These are phyloP conservation scores for Hyphopichia wangnamkhiaoensis DNA, from an alignment of 1,139 yeast genomes.

Conservation along the genomic window DNA sequence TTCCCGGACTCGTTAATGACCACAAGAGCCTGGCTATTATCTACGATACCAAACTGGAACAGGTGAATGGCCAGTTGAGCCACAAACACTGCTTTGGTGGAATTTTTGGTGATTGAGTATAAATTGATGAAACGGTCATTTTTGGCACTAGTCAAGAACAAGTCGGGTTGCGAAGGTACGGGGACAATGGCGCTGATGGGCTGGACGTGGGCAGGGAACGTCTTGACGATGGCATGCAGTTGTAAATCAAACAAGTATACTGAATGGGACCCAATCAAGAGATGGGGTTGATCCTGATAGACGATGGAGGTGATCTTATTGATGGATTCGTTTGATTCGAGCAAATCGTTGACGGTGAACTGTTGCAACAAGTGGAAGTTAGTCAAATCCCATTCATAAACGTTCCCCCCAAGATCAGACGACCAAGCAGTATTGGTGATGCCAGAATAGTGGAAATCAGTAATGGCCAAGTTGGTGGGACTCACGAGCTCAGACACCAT, in stretches of 20 bases:
- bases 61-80: conserved; percentile 59
- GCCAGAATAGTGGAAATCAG: conserved; percentile 50
- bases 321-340: conserved; percentile 32
- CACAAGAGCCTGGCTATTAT: conserved; percentile 45
- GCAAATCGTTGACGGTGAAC: conserved; percentile 42
- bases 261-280: conserved; percentile 67
- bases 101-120: conserved; percentile 49
- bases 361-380: conserved; percentile 41
- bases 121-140: conserved; percentile 80
- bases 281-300: conserved; percentile 39
- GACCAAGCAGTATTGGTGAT: conserved; percentile 56
- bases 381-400: conserved; percentile 65
- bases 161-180: conserved; percentile 34
- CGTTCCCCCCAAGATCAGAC: conserved; percentile 60
- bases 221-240: conserved; percentile 36
- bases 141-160: conserved; percentile 66
- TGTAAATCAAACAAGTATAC: conserved; percentile 51
- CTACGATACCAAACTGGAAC: conserved; percentile 38
- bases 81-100: conserved; percentile 58
- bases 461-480: conserved; percentile 52
- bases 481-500: conserved; percentile 53
- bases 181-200: conserved; percentile 53
- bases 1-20: conserved; percentile 69
- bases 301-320: conserved; percentile 36
- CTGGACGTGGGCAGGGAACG: conserved; percentile 75